A percentile compares a stretch with the other conserved stretches of the same genome.
Evolutionary conservation across 192 early-diverging fungal species (phyloP).

Genomic region (Umbelopsis ramanniana): DNA sequence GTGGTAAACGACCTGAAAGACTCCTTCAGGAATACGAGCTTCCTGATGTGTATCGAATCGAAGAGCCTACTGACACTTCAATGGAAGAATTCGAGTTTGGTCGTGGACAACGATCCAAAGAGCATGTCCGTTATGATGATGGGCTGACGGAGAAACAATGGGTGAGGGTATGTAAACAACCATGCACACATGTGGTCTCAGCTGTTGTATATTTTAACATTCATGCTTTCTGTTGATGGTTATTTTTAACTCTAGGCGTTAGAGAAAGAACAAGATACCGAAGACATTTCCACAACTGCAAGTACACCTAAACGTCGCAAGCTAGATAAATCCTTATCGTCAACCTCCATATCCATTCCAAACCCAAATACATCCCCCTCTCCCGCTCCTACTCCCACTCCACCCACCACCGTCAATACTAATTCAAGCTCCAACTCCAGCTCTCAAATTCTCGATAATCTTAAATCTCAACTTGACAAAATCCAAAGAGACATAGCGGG

Average conservation of each 20-base stretch:
- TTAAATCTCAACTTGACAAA: slow-evolving; percentile 22
- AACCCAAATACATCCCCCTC: too few species aligned
- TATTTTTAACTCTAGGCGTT: neutral
- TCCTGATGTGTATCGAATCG: slow-evolving; percentile 80
- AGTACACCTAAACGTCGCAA: slow-evolving; percentile 18
- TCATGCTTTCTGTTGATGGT: neutral
- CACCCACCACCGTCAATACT: too few species aligned
- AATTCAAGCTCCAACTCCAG: neutral
- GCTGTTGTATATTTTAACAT: neutral
- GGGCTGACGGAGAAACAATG: slow-evolving; percentile 94
- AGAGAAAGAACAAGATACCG: slow-evolving; percentile 4
- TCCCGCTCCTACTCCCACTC: too few species aligned
- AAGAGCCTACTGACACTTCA: slow-evolving; percentile 51
- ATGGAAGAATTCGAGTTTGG: slow-evolving; percentile 58
- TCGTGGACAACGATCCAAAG: slow-evolving; percentile 75
- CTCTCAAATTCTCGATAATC: slow-evolving; percentile 7
- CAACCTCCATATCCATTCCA: neutral
- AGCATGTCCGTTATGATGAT: slow-evolving; percentile 87
- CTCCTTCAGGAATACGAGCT: slow-evolving; percentile 89
- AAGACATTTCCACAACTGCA: neutral
- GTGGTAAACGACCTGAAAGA: slow-evolving; percentile 69
- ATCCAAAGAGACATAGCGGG: slow-evolving; percentile 12
- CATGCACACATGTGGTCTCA: neutral
- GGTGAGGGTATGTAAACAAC: slow-evolving; percentile 54
- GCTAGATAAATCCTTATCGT: neutral